Conservation (phyloP, 2,329 filamentous ascomycete genomes). For the Paramyrothecium roridum region DNA sequence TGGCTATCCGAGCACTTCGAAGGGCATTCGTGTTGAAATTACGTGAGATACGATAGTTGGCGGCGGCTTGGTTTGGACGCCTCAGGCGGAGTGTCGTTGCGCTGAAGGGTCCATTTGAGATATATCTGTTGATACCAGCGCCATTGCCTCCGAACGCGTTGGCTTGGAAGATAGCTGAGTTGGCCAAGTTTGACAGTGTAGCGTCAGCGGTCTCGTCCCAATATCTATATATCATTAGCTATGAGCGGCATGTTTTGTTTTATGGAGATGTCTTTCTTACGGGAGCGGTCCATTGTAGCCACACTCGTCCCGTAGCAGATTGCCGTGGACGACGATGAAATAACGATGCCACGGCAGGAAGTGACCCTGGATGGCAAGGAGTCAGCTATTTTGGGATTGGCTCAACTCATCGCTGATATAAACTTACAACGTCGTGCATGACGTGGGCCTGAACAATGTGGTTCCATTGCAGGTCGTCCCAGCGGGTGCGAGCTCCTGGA, state of each 20-base stretch:
- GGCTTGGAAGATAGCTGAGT: neutral
- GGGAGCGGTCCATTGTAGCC: conserved; percentile 1
- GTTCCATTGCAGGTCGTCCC: conserved; percentile 1
- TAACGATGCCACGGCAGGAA: conserved; percentile 1
- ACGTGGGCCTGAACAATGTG: neutral
- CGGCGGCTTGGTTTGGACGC: neutral
- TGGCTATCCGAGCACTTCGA: neutral
- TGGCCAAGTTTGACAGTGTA: neutral
- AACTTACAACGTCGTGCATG: neutral
- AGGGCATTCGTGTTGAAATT: neutral
- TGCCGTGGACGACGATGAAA: neutral
- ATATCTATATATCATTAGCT: neutral
- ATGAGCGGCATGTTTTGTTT: neutral
- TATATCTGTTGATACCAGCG: neutral
- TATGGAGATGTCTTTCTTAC: neutral
- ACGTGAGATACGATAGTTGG: neutral
- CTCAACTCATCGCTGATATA: neutral
- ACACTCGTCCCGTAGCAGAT: neutral
- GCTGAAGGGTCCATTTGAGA: neutral
- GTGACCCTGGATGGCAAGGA: neutral
- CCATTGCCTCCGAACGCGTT: neutral
- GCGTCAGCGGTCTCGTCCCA: conserved; percentile 2
- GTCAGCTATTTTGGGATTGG: neutral
- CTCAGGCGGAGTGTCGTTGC: neutral
- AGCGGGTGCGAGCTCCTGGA: neutral